Evolutionary conservation across 257 asterid species (phyloP), one percentile per base, ranked within the genome.

Genomic region (Jacaranda copaia): DNA sequence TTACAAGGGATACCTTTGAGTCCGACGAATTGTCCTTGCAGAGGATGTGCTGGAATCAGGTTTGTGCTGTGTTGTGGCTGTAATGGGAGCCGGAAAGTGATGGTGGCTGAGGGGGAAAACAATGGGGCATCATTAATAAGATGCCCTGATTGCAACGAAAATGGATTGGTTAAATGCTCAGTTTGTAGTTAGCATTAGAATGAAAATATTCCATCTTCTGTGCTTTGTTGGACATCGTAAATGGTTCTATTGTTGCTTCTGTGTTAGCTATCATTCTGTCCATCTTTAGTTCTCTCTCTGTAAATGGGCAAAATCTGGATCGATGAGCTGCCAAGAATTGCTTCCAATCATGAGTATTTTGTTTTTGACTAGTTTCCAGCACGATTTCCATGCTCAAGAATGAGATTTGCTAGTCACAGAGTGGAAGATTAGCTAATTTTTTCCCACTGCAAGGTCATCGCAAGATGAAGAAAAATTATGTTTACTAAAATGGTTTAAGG

Each of bases 101-200:
- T 19, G 56, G 36, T 18, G 51, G 32, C 39, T 20, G 89, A 72
- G 46, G 84, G 68, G 72, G 65, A 51, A 15, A 78, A 40, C 5
- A 63, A 46, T 14, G 85, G 20, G 13, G 3, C 13, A 1, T 40
- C 74, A 4, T n/a, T n/a, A n/a, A 25, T 62, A 8, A 86, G 87
- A 77, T 92, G 98, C 48, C 81, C 82, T 35, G 87, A 83, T n/a
- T 93, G 98, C 65, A 93, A 93, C 70, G 96, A 88, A 52, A 93
- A 91, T 86, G 98, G 98, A 62, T 72, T 91, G 80, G 73, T 93
- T 11, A 89, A 84, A 88, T 93, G 98, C 79, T 79, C 81, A 8
- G 36, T 85, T 80, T 93, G 97, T 83, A 79, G 80, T 77, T 83
- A 77, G 72, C 5, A 49, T 71, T 77, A 66, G 81, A 43, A 36